Conservation (phyloP, 805 yeast species). For the Ogataea zsoltii region DNA sequence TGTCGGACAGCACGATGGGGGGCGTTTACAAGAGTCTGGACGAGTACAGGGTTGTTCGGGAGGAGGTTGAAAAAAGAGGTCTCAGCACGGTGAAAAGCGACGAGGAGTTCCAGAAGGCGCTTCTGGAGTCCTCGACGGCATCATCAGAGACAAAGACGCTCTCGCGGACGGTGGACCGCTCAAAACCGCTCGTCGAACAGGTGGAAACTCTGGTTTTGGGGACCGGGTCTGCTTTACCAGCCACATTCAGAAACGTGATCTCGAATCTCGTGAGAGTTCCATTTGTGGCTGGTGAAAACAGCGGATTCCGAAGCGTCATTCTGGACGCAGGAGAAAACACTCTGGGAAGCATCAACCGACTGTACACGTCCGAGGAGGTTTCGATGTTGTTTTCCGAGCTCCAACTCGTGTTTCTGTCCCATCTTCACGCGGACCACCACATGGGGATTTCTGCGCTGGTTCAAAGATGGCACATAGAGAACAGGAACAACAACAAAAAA, state of each 20-base stretch:
- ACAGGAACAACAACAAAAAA: conserved; percentile 34
- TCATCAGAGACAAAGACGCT: conserved; percentile 1
- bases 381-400: conserved; percentile 55
- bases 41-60: conserved; percentile 20
- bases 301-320: conserved; percentile 46
- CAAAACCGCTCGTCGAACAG: conserved; percentile 42
- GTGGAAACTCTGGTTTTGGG: conserved; percentile 80
- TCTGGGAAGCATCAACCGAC: conserved; percentile 65
- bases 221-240: conserved; percentile 91
- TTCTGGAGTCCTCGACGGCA: neutral
- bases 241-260: conserved; percentile 80
- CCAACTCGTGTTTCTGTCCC: conserved; percentile 71
- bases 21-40: conserved; percentile 23
- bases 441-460: conserved; percentile 76
- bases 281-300: conserved; percentile 19
- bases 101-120: conserved; percentile 11
- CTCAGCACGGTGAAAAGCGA: conserved; percentile 10
- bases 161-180: conserved; percentile 7
- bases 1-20: conserved; percentile 8
- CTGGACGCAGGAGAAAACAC: conserved; percentile 98
- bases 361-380: conserved; percentile 50
- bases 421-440: conserved; percentile 97
- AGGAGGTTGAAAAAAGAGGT: conserved; percentile 23
- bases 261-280: conserved; percentile 80
- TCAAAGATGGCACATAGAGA: conserved; percentile 57